phyloP scores from a whole-genome alignment of 2,329 filamentous ascomycete species.

The Fusarium sp. region DNA sequence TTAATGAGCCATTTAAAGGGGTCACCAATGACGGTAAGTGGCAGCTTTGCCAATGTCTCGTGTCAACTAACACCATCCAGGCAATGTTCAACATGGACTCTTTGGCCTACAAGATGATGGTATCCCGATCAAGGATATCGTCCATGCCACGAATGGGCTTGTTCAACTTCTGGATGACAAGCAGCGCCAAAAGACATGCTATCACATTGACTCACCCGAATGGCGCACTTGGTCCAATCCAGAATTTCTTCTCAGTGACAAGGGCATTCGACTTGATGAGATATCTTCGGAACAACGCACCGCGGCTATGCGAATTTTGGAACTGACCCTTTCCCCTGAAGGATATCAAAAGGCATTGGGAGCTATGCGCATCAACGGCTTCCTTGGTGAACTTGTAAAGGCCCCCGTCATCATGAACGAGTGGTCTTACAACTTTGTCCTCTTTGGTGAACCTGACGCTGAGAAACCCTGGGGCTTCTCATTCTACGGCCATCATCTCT shows the following conservation, averaged over 20 bases:
- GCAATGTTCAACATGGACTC: conserved; percentile 53
- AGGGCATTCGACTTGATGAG: conserved; percentile 75
- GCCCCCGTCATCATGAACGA: conserved; percentile 75
- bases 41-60: not conserved
- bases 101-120: conserved; percentile 72
- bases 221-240: conserved; percentile 77
- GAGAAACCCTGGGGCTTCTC: conserved; percentile 75
- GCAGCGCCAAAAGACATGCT: conserved; percentile 52
- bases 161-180: conserved; percentile 51
- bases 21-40: not conserved
- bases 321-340: conserved; percentile 68
- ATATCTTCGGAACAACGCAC: conserved; percentile 51
- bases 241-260: conserved; percentile 75
- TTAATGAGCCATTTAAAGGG: not conserved
- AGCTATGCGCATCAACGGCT: conserved; percentile 80
- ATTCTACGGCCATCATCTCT: conserved; percentile 83
- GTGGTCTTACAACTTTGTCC: conserved; percentile 78
- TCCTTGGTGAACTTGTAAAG: conserved; percentile 74
- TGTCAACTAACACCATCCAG: not conserved
- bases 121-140: conserved; percentile 66
- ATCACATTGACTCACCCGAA: conserved; percentile 69
- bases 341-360: conserved; percentile 75
- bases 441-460: conserved; percentile 72
- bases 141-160: conserved; percentile 62
- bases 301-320: conserved; percentile 65